Evolutionary conservation across 352 stramenopile genomes (phyloP), one percentile per base, ranked within the genome.

Genomic region (Aphanomyces invadans): DNA sequence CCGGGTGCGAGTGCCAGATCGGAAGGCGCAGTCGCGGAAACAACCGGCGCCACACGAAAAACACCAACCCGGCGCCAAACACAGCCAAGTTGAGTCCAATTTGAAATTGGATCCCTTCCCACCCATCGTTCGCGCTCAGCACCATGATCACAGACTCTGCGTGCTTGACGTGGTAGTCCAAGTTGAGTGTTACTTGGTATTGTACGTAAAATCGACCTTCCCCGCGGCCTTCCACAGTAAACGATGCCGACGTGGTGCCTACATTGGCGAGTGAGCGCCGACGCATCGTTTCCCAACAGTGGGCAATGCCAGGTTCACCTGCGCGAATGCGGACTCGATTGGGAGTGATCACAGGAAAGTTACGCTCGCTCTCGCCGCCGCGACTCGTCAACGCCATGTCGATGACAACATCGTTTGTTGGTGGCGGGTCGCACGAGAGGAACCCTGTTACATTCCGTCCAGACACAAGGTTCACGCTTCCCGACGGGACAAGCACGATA

Each of bases 71-170:
- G 0, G 42, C 63, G 10, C 68, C n/a, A 46, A 90, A 90, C 21
- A 90, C 62, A 26, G 80, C 51, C 23, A 74, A 38, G 69, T 92
- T 92, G 57, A 90, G 70, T 4, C 65, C 71, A 17, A 92, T 70
- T 42, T 90, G 75, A 61, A 79, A 80, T 74, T 73, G 80, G 59
- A 90, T 87, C 4, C 80, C 84, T 31, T 86, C 70, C 81, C 81
- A 92, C 9, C 60, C 60, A 33, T 67, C 60, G 21, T 67, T 67
- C n/a, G 74, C 73, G 9, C 76, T 69, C 9, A 73, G 73, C 29
- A 90, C 75, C 0, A 80, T 70, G 21, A 92, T 69, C 2, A 90
- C 80, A 0, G 60, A 67, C 38, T 67, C 60, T 11, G 48, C 60
- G n/a, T 57, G 60, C n/a, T 67, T 60, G 17, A 57, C 48, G 26